Conservation (phyloP, 768 basidiomycete species). For the Boletellus emodensis region DNA sequence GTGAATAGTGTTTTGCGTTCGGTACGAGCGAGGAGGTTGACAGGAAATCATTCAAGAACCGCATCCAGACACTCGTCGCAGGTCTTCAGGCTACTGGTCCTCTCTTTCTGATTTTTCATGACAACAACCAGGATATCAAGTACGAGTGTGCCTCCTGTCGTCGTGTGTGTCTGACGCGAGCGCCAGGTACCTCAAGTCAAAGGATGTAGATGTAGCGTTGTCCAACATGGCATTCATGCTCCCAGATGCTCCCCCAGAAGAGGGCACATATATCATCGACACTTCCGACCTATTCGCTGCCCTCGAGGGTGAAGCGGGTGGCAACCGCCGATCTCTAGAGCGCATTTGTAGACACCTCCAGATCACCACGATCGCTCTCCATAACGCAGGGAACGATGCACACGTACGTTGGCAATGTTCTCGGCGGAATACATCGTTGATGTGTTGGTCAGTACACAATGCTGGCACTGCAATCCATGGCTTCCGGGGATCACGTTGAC, state of each 20-base stretch:
- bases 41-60: conserved; percentile 47
- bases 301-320: conserved; percentile 56
- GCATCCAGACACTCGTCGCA: conserved; percentile 45
- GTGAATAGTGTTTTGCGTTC: conserved; percentile 57
- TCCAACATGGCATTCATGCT: conserved; percentile 49
- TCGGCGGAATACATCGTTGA: not conserved
- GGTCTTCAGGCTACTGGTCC: conserved; percentile 46
- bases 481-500: conserved; percentile 67
- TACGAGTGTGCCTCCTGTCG: conserved; percentile 22
- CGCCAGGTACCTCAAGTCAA: conserved; percentile 50
- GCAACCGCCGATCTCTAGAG: conserved; percentile 53
- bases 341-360: conserved; percentile 62
- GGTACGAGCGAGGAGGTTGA: conserved; percentile 57
- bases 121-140: conserved; percentile 75
- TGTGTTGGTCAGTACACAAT: conserved; percentile 59
- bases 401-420: conserved; percentile 44
- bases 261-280: conserved; percentile 64
- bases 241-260: conserved; percentile 50
- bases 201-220: conserved; percentile 49
- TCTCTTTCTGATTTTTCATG: conserved; percentile 79
- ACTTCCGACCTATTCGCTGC: conserved; percentile 74
- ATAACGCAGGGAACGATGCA: conserved; percentile 89
- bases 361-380: conserved; percentile 51
- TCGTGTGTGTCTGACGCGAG: not conserved
- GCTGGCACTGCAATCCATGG: conserved; percentile 64